A percentile compares a stretch with the other conserved stretches of the same genome.
phyloP scores from a whole-genome alignment of 2,329 filamentous ascomycete genomes.

The Sporothrix inflata region DNA sequence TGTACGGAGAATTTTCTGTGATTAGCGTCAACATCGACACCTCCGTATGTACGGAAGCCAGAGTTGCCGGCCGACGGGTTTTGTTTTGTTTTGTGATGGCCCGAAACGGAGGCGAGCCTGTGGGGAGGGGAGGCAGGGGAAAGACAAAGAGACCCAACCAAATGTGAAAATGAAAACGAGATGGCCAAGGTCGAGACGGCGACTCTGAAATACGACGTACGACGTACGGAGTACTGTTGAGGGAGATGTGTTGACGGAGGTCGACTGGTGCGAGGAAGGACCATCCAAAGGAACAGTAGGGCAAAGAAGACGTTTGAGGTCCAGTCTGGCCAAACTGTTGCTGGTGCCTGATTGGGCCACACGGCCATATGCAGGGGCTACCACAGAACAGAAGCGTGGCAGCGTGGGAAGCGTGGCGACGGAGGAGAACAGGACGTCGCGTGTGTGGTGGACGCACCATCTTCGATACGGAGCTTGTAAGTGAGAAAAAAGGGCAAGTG shows the following conservation, averaged over 20 bases:
- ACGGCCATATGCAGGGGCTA: slow-evolving; percentile 31
- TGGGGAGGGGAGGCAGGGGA: background rate
- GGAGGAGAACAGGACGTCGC: background rate
- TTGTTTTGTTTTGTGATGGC: slow-evolving; percentile 23
- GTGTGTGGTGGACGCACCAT: background rate
- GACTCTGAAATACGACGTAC: no score
- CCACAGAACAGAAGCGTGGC: background rate
- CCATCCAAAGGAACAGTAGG: background rate
- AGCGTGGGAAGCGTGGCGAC: background rate
- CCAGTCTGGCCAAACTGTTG: background rate
- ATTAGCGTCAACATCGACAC: background rate
- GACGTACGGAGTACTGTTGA: no score
- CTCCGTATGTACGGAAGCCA: slow-evolving; percentile 17
- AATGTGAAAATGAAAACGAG: background rate
- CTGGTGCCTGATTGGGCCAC: slow-evolving; percentile 29
- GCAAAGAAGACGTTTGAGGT: slow-evolving; percentile 28
- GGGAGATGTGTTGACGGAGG: background rate
- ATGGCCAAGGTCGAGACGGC: background rate
- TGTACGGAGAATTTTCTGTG: background rate
- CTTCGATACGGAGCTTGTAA: background rate
- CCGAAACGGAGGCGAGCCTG: slow-evolving; percentile 23
- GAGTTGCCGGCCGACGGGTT: slow-evolving; percentile 9
- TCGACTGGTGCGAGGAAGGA: slow-evolving; percentile 1
- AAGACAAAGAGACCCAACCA: background rate
- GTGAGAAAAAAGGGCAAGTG: slow-evolving; percentile 30